These are phyloP conservation scores for Petunia hybrid DNA, from an alignment of 305 asterid genomes.

Conservation along the genomic window DNA sequence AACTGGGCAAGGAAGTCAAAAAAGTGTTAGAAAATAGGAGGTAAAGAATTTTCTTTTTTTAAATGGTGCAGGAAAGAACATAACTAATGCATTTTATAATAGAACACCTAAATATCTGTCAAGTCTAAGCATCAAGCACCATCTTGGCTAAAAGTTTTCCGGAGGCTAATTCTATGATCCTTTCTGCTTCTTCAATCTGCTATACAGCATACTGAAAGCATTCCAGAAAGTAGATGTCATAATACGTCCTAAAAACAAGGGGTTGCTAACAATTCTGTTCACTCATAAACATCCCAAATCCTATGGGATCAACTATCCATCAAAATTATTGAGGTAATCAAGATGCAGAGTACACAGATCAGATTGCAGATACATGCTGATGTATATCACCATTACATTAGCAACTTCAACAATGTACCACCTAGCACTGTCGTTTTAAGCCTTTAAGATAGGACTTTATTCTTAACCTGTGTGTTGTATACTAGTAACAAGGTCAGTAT, in stretches of 20 bases:
- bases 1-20: not conserved
- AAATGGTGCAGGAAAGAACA: too few relatives aligned
- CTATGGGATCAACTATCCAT: not conserved
- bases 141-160: not conserved
- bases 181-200: not conserved
- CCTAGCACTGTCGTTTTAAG: not conserved
- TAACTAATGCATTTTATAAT: not conserved
- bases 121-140: not conserved
- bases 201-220: too few relatives aligned
- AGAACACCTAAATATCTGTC: not conserved
- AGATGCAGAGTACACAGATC: not conserved
- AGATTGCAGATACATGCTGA: not conserved
- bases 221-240: not conserved
- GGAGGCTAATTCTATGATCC: not conserved
- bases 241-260: not conserved
- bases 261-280: not conserved
- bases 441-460: not conserved
- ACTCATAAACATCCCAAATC: not conserved
- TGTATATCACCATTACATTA: not conserved
- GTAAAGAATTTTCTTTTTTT: not conserved
- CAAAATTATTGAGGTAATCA: constrained; percentile 6
- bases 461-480: not conserved
- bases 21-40: not conserved
- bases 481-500: not conserved
- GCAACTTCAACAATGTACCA: not conserved